These are phyloP conservation scores for Quercus variabilis DNA, from an alignment of 306 rosid genomes.

Conservation along the genomic window DNA sequence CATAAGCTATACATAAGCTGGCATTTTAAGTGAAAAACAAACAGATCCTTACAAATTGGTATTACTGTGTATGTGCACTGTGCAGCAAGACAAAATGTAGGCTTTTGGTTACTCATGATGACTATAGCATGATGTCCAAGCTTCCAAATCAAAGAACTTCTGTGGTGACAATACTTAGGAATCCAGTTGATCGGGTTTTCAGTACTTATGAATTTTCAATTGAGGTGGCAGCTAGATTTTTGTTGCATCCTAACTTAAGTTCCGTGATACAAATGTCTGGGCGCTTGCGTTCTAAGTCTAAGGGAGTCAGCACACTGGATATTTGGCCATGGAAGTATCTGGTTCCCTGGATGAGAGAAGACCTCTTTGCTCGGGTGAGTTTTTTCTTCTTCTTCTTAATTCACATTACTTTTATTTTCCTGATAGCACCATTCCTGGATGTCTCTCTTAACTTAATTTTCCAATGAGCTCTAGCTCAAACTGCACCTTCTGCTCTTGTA, in stretches of 20 bases:
- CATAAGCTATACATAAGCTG: no score
- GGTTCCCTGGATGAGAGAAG: conserved; percentile 97
- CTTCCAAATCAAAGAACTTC: conserved; percentile 85
- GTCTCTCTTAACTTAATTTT: background rate
- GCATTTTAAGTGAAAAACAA: no score
- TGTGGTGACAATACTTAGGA: conserved; percentile 91
- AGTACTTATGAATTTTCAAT: conserved; percentile 90
- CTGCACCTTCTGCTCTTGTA: no score
- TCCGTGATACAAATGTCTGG: conserved; percentile 72
- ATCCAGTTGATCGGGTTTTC: conserved; percentile 88
- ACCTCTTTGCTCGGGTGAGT: conserved; percentile 79
- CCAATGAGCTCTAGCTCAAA: no score
- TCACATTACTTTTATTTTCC: background rate
- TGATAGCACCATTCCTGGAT: background rate
- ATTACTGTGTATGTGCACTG: background rate
- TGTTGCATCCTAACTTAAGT: conserved; percentile 92
- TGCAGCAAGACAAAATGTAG: conserved; percentile 80
- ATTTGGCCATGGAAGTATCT: conserved; percentile 99
- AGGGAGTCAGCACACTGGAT: conserved; percentile 86
- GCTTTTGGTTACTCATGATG: conserved; percentile 90
- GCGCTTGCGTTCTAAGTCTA: conserved; percentile 54
- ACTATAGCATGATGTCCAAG: conserved; percentile 83
- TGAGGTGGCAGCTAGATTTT: conserved; percentile 97
- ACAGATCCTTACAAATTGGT: conserved; percentile 8
- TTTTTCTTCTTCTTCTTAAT: background rate